Conservation (phyloP, 805 yeast species). For the Barnettozyma populi region DNA sequence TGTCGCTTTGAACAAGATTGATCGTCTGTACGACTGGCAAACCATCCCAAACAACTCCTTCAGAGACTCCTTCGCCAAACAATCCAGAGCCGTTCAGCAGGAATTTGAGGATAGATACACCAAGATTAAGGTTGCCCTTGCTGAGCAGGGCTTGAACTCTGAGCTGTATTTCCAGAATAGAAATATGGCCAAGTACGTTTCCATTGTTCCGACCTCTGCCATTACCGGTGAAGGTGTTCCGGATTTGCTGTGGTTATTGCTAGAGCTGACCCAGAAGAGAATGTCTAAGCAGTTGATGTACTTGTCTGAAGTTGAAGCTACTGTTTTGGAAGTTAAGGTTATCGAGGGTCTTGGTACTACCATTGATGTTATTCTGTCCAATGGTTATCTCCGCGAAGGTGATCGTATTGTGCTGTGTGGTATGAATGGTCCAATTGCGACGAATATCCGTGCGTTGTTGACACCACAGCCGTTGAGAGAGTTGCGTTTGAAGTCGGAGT, state of each 20-base stretch:
- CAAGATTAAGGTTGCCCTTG: constrained; percentile 80
- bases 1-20: constrained; percentile 96
- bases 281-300: constrained; percentile 99
- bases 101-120: constrained; percentile 88
- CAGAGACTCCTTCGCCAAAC: constrained; percentile 87
- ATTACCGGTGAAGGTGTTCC: constrained; percentile 99
- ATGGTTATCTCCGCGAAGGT: constrained; percentile 92
- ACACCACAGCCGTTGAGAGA: constrained; percentile 98
- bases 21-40: constrained; percentile 96
- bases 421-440: constrained; percentile 96
- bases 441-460: constrained; percentile 89
- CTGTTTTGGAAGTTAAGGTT: constrained; percentile 94
- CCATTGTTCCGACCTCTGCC: constrained; percentile 97
- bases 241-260: constrained; percentile 89
- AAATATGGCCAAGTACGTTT: constrained; percentile 88
- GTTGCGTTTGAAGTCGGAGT: constrained; percentile 92
- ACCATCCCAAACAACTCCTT: constrained; percentile 85
- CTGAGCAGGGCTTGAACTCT: constrained; percentile 98
- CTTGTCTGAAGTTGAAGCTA: constrained; percentile 89
- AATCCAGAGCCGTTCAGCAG: constrained; percentile 76
- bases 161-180: constrained; percentile 94
- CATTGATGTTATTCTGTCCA: constrained; percentile 95
- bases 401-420: constrained; percentile 96
- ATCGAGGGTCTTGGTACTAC: constrained; percentile 99
- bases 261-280: constrained; percentile 95